These are phyloP conservation scores for Botryotinia calthae DNA, from an alignment of 2,329 filamentous ascomycete species.

Conservation along the genomic window DNA sequence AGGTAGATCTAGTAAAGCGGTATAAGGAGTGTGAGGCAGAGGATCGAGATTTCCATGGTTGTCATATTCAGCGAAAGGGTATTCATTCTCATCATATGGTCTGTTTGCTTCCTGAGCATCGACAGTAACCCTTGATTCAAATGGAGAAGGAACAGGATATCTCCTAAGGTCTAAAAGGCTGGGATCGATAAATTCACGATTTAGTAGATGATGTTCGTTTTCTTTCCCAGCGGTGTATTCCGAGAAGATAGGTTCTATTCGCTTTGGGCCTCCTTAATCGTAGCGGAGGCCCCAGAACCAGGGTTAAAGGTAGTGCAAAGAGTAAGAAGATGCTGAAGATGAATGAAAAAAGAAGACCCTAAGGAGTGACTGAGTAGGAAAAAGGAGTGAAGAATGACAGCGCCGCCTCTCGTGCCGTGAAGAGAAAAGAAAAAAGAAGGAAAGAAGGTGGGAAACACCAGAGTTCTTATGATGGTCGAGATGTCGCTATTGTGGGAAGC, in stretches of 20 bases:
- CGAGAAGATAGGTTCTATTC: constrained; percentile 13
- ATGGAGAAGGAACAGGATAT: constrained; percentile 1
- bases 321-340: background rate
- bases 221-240: constrained; percentile 11
- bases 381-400: background rate
- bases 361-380: background rate
- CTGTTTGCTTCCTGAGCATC: constrained; percentile 1
- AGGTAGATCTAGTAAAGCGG: background rate
- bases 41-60: background rate
- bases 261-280: constrained; percentile 12
- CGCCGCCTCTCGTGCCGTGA: constrained; percentile 5
- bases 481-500: background rate
- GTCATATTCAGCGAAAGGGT: background rate
- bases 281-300: constrained; percentile 5
- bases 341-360: background rate
- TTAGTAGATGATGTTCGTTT: background rate
- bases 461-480: constrained; percentile 1
- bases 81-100: constrained; percentile 1
- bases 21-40: constrained; percentile 7
- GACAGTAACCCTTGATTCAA: background rate
- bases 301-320: background rate
- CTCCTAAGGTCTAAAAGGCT: constrained; percentile 16
- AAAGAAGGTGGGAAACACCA: background rate
- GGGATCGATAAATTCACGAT: constrained; percentile 13
- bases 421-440: constrained; percentile 1